phyloP scores from a whole-genome alignment of 1,284 basidiomycete genomes.

The Xerocomus minutiporus region DNA sequence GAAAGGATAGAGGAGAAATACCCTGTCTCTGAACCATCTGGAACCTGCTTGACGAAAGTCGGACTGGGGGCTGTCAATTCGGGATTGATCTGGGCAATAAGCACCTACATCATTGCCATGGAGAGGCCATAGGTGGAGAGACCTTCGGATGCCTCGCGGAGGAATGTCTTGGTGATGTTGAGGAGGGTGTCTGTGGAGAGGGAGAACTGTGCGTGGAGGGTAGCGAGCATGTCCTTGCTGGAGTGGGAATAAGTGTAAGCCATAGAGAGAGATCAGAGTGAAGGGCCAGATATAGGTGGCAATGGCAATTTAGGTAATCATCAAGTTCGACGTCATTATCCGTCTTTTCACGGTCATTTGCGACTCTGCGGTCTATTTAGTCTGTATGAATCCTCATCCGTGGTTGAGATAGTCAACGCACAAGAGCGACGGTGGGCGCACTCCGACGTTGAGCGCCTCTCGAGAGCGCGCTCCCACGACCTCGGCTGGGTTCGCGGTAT shows the following conservation, averaged over 20 bases:
- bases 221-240: constrained; percentile 34
- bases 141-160: constrained; percentile 72
- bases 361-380: too few species aligned
- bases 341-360: too few species aligned
- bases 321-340: neutral
- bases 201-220: constrained; percentile 66
- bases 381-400: too few species aligned
- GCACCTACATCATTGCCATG: constrained; percentile 83
- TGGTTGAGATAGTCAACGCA: too few species aligned
- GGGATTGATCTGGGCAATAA: constrained; percentile 1
- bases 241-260: neutral
- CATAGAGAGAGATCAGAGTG: constrained; percentile 1
- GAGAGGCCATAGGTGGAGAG: constrained; percentile 67
- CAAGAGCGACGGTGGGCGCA: too few species aligned
- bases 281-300: neutral
- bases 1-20: constrained; percentile 39
- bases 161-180: constrained; percentile 73
- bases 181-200: constrained; percentile 59
- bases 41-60: constrained; percentile 86
- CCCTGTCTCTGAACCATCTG: constrained; percentile 89
- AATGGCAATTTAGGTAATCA: neutral
- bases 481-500: too few species aligned
- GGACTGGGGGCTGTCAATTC: constrained; percentile 48
- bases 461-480: too few species aligned
- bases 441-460: too few species aligned